Conservation (phyloP, 2,329 filamentous ascomycete species). For the Pseudogymnoascus sp. region DNA sequence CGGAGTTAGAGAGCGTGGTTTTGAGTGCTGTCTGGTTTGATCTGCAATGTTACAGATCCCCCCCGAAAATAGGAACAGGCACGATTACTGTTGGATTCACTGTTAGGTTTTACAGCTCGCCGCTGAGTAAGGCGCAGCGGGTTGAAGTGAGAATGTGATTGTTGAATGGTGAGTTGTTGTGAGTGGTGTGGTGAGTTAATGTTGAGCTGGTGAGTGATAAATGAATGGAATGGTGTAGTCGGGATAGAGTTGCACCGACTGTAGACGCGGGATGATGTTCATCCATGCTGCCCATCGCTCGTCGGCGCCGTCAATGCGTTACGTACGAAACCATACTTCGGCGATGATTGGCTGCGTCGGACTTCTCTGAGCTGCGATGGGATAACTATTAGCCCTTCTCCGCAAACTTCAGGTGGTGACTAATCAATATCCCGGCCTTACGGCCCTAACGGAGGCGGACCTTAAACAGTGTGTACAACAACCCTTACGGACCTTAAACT, state of each 20-base stretch:
- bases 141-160: not conserved
- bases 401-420: not conserved
- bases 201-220: not conserved
- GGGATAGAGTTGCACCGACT: constrained; percentile 1
- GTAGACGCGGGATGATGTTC: not conserved
- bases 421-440: not conserved
- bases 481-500: rapidly evolving
- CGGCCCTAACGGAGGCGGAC: too few species aligned
- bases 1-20: not conserved
- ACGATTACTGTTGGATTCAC: not conserved
- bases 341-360: not conserved
- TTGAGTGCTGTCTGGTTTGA: not conserved
- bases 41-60: not conserved
- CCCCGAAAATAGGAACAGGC: not conserved
- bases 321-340: not conserved
- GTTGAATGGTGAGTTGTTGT: not conserved
- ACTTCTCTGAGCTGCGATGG: not conserved
- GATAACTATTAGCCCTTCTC: not conserved
- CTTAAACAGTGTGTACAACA: too few species aligned
- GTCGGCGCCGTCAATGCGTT: not conserved
- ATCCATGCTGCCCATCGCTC: not conserved
- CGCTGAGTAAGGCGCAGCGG: not conserved
- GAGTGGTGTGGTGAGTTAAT: not conserved
- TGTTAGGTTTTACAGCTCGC: not conserved
- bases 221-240: not conserved